phyloP scores from a whole-genome alignment of 768 basidiomycete genomes.

The Boletus tylopilopsis region DNA sequence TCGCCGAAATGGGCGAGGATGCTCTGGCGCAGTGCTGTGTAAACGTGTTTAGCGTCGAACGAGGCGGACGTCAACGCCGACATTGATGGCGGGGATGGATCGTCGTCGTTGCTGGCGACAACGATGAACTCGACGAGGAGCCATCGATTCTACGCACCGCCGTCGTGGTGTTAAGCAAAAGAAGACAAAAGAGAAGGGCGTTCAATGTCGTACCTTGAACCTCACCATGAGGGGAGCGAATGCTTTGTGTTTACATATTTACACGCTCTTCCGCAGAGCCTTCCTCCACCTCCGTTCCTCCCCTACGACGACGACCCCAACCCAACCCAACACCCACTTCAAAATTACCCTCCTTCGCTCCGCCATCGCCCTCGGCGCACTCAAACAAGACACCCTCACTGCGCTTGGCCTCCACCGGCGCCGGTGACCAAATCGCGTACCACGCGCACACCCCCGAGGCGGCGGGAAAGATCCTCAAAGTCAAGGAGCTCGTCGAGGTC shows the following conservation, averaged over 20 bases:
- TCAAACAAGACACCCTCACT: constrained; percentile 66
- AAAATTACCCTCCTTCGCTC: constrained; percentile 89
- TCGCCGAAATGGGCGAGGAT: constrained; percentile 77
- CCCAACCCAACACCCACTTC: constrained; percentile 84
- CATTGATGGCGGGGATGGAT: too few species aligned
- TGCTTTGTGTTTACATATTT: too few species aligned
- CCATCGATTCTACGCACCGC: constrained; percentile 86
- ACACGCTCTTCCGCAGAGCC: constrained; percentile 15
- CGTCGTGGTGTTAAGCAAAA: too few species aligned
- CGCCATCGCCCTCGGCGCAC: constrained; percentile 74
- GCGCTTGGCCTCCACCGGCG: constrained; percentile 81
- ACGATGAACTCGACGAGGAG: constrained; percentile 80
- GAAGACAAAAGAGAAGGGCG: too few species aligned
- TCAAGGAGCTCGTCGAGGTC: constrained; percentile 90
- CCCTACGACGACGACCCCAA: too few species aligned
- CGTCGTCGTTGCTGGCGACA: constrained; percentile 30
- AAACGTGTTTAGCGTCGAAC: constrained; percentile 64
- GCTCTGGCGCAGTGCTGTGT: constrained; percentile 64
- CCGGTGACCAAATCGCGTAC: constrained; percentile 82
- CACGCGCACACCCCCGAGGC: constrained; percentile 67
- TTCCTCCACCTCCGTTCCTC: too few species aligned
- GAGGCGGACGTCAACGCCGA: constrained; percentile 13
- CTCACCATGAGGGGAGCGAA: too few species aligned
- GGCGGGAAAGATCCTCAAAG: constrained; percentile 80
- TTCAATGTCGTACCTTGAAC: constrained; percentile 52